Conservation (phyloP, 192 early-diverging fungal species). For the Thamnidium elegans region DNA sequence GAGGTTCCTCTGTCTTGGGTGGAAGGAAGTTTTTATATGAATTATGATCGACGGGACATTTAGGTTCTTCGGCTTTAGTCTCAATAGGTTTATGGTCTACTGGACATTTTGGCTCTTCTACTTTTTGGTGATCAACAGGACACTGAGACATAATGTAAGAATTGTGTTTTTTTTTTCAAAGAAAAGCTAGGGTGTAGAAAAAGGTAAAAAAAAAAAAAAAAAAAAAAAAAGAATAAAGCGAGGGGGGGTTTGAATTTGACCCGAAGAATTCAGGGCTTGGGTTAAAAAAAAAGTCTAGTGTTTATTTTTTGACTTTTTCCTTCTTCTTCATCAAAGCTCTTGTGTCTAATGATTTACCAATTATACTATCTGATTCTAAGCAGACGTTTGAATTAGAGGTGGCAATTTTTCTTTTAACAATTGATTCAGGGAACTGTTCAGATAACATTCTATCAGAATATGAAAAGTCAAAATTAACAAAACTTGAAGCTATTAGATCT, state of each 20-base stretch:
- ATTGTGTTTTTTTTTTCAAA: background rate
- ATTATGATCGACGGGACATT: conserved; percentile 44
- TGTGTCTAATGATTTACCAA: conserved; percentile 17
- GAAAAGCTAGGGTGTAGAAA: too few relatives aligned
- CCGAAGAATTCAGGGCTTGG: background rate
- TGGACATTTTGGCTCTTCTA: conserved; percentile 32
- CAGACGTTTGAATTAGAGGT: background rate
- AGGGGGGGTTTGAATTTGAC: conserved; percentile 1
- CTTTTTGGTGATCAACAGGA: conserved; percentile 55
- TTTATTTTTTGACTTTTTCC: background rate
- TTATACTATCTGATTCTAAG: conserved; percentile 7
- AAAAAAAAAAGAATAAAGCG: background rate
- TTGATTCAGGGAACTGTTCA: background rate
- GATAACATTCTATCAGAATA: conserved; percentile 16
- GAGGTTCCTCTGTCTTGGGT: conserved; percentile 20
- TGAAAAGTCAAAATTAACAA: conserved; percentile 15
- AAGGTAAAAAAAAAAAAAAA: background rate
- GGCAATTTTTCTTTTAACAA: conserved; percentile 3
- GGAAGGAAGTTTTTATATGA: conserved; percentile 46
- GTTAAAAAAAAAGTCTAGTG: background rate
- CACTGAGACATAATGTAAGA: conserved; percentile 23
- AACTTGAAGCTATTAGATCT: background rate
- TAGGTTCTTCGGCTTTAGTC: conserved; percentile 5
- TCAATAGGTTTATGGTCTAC: conserved; percentile 34
- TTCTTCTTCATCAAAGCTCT: conserved; percentile 8